These are phyloP conservation scores for Capsicum rhomboideum DNA, from an alignment of 257 asterid species.

Conservation along the genomic window DNA sequence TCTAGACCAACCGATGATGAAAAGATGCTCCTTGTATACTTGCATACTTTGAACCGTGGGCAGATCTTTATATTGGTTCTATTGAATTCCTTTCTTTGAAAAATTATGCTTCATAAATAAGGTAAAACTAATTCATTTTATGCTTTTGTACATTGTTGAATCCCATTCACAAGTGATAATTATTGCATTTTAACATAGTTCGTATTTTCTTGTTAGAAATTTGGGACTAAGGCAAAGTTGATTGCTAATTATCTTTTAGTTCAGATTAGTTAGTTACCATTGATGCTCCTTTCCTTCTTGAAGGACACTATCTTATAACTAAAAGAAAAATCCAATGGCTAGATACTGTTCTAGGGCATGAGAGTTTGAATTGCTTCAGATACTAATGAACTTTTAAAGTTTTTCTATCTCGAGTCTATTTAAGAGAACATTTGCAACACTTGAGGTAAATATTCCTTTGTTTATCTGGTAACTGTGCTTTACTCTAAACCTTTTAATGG, in stretches of 20 bases:
- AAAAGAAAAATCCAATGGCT: not conserved
- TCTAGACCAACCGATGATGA: too few relatives aligned
- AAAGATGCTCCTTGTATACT: too few relatives aligned
- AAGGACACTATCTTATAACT: not conserved
- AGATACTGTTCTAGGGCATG: not conserved
- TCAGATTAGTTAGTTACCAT: not conserved
- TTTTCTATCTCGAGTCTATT: not conserved
- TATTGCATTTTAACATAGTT: too few relatives aligned
- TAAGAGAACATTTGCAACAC: too few relatives aligned
- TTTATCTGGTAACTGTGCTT: not conserved
- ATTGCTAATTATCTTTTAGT: not conserved
- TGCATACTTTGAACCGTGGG: too few relatives aligned
- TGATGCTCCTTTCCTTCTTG: not conserved
- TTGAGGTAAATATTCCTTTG: not conserved
- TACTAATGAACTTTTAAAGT: not conserved
- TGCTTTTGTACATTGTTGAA: too few relatives aligned
- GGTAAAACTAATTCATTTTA: too few relatives aligned
- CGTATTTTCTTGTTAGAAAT: not conserved
- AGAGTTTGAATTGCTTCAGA: not conserved
- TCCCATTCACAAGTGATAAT: too few relatives aligned
- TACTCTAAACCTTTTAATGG: not conserved
- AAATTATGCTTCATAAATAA: too few relatives aligned
- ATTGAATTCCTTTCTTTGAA: too few relatives aligned
- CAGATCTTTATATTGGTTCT: too few relatives aligned
- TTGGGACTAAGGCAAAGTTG: not conserved